A percentile compares a stretch with the other conserved stretches of the same genome.
These are phyloP conservation scores for Penicillium silybi DNA, from an alignment of 495 filamentous ascomycete species.

Conservation along the genomic window DNA sequence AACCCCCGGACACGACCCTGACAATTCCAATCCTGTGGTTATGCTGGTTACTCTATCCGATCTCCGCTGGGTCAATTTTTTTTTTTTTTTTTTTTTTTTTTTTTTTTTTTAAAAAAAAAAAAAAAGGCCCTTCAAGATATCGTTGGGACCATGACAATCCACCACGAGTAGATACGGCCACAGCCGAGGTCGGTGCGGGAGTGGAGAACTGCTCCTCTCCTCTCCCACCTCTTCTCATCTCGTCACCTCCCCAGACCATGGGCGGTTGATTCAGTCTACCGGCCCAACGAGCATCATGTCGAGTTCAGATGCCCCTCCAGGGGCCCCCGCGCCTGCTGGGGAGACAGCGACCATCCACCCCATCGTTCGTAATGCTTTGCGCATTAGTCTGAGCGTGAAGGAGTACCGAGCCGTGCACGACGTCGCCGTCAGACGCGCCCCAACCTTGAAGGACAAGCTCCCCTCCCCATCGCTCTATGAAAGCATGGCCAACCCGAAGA, in stretches of 20 bases:
- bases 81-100: too few relatives aligned
- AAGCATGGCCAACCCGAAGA: slow-evolving; percentile 45
- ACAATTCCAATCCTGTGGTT: too few relatives aligned
- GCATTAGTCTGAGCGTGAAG: slow-evolving; percentile 76
- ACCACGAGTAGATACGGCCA: not conserved
- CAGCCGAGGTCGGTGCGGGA: slow-evolving; percentile 10
- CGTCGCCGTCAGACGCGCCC: slow-evolving; percentile 66
- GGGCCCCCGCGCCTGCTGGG: slow-evolving; percentile 3
- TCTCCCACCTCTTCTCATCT: not conserved
- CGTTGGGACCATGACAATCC: too few relatives aligned
- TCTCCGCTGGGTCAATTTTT: too few relatives aligned
- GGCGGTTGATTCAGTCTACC: slow-evolving; percentile 1
- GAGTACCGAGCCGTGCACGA: slow-evolving; percentile 82
- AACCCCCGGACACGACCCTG: too few relatives aligned
- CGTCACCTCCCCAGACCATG: not conserved
- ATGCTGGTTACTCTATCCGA: too few relatives aligned
- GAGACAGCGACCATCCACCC: slow-evolving; percentile 19
- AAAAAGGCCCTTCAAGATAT: too few relatives aligned
- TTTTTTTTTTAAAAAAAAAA: too few relatives aligned
- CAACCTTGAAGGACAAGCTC: slow-evolving; percentile 53
- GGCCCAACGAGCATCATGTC: slow-evolving; percentile 12
- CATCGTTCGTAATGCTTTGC: slow-evolving; percentile 64
- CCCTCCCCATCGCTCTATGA: slow-evolving; percentile 55
- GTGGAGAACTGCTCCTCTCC: slow-evolving; percentile 11
- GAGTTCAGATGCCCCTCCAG: slow-evolving; percentile 6